Base-by-base conservation (phyloP, 208 protist genomes). In the Acanthamoeba castellanii region DNA sequence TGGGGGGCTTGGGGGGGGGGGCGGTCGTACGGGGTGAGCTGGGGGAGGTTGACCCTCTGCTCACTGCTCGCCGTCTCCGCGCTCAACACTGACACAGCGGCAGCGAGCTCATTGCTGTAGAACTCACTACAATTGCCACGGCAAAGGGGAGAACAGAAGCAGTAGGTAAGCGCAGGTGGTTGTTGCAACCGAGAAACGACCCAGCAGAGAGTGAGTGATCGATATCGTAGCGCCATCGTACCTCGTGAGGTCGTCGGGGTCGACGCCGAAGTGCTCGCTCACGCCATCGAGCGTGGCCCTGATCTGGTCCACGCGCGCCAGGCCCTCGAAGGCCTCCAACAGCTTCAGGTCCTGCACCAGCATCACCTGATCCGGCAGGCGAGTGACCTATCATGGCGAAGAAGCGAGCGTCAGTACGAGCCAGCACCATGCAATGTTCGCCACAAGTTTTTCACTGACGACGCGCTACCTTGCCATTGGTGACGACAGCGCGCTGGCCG, bases 161-260 rank as follows among this genome's bases (percentile, higher is more conserved):
- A 55, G 50, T 55, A 13, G 13, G 50, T 55, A 55, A 55, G 50
- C 13, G 50, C 8, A 13, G 50, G 50, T 5, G 50, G 50, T 5
- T 16, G 50, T 5, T 5, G 50, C 8, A 30, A 32, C 30, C 9
- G 14, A 76, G n/a, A n/a, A n/a, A n/a, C n/a, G n/a, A n/a, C n/a
- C n/a, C n/a, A n/a, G n/a, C n/a, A n/a, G n/a, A n/a, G n/a, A n/a
- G n/a, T n/a, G n/a, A n/a, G n/a, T n/a, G 37, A 37, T 37, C 37
- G 37, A 37, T 37, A 37, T 37, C 37, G 37, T 37, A 37, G 37
- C 37, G 37, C 37, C 37, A 37, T 0, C 37, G 27, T 87, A 87
- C 78, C 78, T 87, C 7, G 78, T 87, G 47, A 87, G 78, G 47
- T 87, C 78, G 50, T 87, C 78, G n/a, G 78, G 78, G 4, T 87